Evolutionary conservation across 129 eudicot genomes (phyloP).

Genomic region (Cynara cardunculus): DNA sequence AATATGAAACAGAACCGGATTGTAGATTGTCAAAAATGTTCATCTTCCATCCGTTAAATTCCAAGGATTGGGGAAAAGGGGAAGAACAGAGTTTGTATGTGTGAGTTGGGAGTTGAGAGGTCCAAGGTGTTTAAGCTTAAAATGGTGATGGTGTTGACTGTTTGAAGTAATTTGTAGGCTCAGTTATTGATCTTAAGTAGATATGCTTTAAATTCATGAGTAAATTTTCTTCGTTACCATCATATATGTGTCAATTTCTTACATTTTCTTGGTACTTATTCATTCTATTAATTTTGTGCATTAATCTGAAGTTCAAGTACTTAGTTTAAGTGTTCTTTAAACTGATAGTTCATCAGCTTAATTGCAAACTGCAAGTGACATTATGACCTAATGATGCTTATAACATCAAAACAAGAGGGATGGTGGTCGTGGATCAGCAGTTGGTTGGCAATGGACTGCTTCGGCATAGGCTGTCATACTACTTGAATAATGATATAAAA

Average conservation of each 20-base stretch:
- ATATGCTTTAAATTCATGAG: neutral
- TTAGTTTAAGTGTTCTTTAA: neutral
- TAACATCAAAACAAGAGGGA: neutral
- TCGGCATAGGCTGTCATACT: neutral
- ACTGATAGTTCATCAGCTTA: neutral
- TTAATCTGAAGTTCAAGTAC: neutral
- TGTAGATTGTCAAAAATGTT: neutral
- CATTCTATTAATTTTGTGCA: neutral
- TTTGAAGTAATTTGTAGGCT: conserved; percentile 10
- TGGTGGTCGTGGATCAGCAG: too few species aligned
- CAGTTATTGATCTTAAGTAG: neutral
- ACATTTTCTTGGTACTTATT: neutral
- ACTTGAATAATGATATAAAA: too few species aligned
- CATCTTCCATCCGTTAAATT: neutral
- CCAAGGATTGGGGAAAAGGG: neutral
- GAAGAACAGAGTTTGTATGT: neutral
- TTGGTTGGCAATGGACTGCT: neutral
- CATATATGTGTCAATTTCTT: neutral
- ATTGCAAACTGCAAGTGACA: neutral
- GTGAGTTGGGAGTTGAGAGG: neutral
- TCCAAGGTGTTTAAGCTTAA: neutral
- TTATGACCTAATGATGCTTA: neutral
- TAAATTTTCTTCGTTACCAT: neutral
- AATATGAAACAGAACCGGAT: conserved; percentile 5
- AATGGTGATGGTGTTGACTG: neutral